Base-by-base conservation (phyloP, 768 basidiomycete species). In the Phylloporus scabripes region DNA sequence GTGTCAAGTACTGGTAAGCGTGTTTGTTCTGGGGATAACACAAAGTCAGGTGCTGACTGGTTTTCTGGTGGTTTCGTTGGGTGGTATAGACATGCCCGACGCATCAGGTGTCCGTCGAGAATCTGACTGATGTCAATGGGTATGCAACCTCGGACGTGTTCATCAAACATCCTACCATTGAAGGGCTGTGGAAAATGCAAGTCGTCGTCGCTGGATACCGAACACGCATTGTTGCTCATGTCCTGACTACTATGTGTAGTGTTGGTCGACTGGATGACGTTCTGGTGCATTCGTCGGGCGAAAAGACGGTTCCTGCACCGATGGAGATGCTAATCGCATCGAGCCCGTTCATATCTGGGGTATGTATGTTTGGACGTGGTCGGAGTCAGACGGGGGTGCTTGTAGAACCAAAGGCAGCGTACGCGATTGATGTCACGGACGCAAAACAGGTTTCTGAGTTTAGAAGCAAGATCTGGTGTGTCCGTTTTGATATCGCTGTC, bases 101-200 rank as follows among this genome's bases (percentile, higher is more conserved):
- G 4, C 64, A 69, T 48, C 54, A 57, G 12, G 51, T 62, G 0
- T 57, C 64, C 3, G 55, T 69, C 3, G 64, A 69, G 23, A 74
- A 74, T 42, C 21, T 74, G 5, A 51, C 56, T 3, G 68, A 77
- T 31, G 60, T 63, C 5, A 60, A 55, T 36, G 75, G 75, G 11
- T 77, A 76, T 42, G 70, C 70, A 1, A 75, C 70, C 10, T 70
- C 68, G 3, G 77, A 78, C 59, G 55, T 75, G 7, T 75, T 72
- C 51, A 47, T 68, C 29, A 65, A 62, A 21, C 77, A 79, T 51
- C 74, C 77, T 1, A 72, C 69, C 6, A 69, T 70, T 9, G 56
- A 66, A 4, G 60, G 66, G 12, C 57, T 73, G n/a, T 79, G 71
- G 64, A 75, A 68, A 56, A 61, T 75, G 74, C 76, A 46, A 9